These are phyloP conservation scores for Nemania sp. DNA, from an alignment of 2,329 filamentous ascomycete genomes.

Conservation along the genomic window DNA sequence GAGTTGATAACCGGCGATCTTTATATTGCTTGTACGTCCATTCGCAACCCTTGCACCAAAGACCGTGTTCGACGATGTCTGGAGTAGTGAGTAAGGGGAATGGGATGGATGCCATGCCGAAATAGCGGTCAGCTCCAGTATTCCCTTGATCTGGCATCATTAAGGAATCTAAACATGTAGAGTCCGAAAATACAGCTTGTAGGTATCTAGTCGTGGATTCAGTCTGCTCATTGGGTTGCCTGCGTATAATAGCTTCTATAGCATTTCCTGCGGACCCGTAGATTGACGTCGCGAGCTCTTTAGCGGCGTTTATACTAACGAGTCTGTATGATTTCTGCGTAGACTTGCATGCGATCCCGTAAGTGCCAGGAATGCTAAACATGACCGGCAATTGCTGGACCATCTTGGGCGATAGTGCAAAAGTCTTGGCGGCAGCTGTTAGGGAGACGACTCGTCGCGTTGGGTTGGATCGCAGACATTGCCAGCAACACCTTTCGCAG, in stretches of 20 bases:
- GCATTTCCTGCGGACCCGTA: slow-evolving; percentile 10
- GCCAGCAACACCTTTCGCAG: slow-evolving; percentile 17
- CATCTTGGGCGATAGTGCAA: slow-evolving; percentile 12
- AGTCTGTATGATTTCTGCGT: slow-evolving; percentile 12
- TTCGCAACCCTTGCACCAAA: slow-evolving; percentile 17
- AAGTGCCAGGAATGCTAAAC: slow-evolving; percentile 17
- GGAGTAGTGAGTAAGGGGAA: slow-evolving; percentile 15
- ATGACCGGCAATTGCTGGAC: slow-evolving; percentile 12
- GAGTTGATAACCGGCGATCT: not conserved
- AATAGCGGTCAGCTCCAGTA: slow-evolving; percentile 9
- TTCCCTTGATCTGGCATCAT: slow-evolving; percentile 8
- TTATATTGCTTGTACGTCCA: slow-evolving; percentile 9
- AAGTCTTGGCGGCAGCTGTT: slow-evolving; percentile 7
- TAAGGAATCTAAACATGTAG: slow-evolving; percentile 13
- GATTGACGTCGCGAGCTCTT: slow-evolving; percentile 9
- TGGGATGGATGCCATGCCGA: slow-evolving; percentile 19
- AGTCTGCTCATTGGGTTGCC: not conserved
- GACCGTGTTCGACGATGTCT: slow-evolving; percentile 11
- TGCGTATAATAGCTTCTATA: slow-evolving; percentile 12
- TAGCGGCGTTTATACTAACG: slow-evolving; percentile 7
- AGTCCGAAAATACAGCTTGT: slow-evolving; percentile 16
- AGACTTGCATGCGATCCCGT: slow-evolving; percentile 2
- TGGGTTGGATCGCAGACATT: slow-evolving; percentile 13
- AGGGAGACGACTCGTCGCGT: slow-evolving; percentile 10
- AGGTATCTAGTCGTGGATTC: slow-evolving; percentile 10